Percentiles rank a stretch among this genome's conserved stretches.
Evolutionary conservation across 2,329 filamentous ascomycete species (phyloP).

Genomic region (Plenodomus lindquistii): DNA sequence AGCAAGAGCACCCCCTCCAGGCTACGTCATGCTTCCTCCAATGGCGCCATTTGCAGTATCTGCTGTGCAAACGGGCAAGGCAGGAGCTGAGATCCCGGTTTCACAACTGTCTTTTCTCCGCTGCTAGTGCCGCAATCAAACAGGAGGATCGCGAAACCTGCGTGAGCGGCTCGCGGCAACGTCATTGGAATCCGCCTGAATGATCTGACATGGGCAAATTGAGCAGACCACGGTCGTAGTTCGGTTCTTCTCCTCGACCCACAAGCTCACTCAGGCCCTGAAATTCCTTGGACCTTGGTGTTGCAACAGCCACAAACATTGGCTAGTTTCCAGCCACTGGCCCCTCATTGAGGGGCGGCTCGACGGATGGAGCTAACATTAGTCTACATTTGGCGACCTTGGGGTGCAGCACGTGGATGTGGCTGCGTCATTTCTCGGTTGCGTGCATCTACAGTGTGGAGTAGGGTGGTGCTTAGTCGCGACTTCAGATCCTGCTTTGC

Average conservation of each 20-base stretch:
- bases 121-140: slow-evolving; percentile 14
- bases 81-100: slow-evolving; percentile 18
- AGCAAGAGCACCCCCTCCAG: slow-evolving; percentile 8
- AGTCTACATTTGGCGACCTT: slow-evolving; percentile 10
- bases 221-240: slow-evolving; percentile 4
- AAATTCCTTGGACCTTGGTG: slow-evolving; percentile 6
- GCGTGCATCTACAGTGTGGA: slow-evolving; percentile 21
- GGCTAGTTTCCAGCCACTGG: slow-evolving; percentile 16
- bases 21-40: slow-evolving; percentile 25
- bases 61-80: slow-evolving; percentile 20
- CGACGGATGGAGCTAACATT: slow-evolving; percentile 10
- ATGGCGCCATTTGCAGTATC: slow-evolving; percentile 17
- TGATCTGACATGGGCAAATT: background rate
- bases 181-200: slow-evolving; percentile 13
- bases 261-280: slow-evolving; percentile 8
- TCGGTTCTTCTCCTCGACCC: slow-evolving; percentile 8
- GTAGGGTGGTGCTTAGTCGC: slow-evolving; percentile 29
- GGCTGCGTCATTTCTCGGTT: slow-evolving; percentile 32
- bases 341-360: slow-evolving; percentile 4
- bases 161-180: slow-evolving; percentile 3
- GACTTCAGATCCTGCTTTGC: slow-evolving; percentile 27
- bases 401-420: slow-evolving; percentile 18
- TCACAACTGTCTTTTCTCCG: slow-evolving; percentile 14
- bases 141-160: slow-evolving; percentile 11
- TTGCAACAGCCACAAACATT: slow-evolving; percentile 17